Evolutionary conservation across 192 early-diverging fungal species (phyloP), one percentile per base, ranked within the genome.

Genomic region (Phlyctochytrium planicorne): DNA sequence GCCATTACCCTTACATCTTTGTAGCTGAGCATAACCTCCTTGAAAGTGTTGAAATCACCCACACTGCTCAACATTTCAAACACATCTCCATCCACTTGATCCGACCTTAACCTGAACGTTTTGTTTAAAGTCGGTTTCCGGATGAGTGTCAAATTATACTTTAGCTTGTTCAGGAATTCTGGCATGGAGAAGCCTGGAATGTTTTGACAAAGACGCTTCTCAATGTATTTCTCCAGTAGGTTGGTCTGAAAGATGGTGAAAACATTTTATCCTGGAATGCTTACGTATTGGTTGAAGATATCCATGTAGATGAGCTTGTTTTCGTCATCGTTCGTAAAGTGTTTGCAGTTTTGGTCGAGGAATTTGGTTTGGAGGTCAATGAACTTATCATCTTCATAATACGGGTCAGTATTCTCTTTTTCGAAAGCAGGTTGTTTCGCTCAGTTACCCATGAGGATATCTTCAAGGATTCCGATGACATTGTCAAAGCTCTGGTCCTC

Each of bases 281-380:
- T 33, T 62, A 84, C 83, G 61, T 85, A 85, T 37, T 78, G 24
- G 3, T 74, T 53, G 60, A 84, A 84, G 20, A 82, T 72, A n/a
- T 81, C 74, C 69, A 73, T 86, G 74, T 84, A 86, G 10, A 78
- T 69, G 14, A 86, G 62, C 70, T 84, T 86, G 71, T 86, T 86
- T 53, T 86, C 84, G 56, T 86, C 80, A 31, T 75, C 73, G 52
- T 71, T 60, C 14, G 61, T 65, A 53, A 84, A 86, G 14, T 74
- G 64, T 14, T 67, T 31, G 56, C 50, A 63, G 56, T 81, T 40
- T 32, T 66, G 68, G n/a, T 70, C 71, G 52, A 82, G 67, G 60
- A 82, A 81, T n/a, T 52, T 33, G 32, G 57, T 66, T 61, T 78
- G 82, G 40, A 85, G 71, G 29, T 67, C 29, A 33, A 71, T 33